Percentiles rank a stretch among this genome's conserved stretches.
phyloP scores from a whole-genome alignment of 805 yeast genomes.

The Starmerella kuoi region DNA sequence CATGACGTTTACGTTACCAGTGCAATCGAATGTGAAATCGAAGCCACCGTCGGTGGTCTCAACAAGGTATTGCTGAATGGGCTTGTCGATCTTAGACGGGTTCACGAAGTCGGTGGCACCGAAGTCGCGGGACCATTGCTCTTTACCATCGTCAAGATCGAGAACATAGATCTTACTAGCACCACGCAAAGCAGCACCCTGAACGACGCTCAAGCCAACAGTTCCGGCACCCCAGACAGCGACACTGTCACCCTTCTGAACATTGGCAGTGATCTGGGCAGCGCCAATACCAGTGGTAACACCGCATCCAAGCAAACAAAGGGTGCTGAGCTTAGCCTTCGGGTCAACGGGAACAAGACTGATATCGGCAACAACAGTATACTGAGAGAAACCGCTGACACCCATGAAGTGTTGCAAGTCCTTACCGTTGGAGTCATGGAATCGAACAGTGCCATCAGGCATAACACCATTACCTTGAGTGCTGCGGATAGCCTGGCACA shows the following conservation, averaged over 20 bases:
- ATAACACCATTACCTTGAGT: constrained; percentile 97
- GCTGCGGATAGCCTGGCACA: constrained; percentile 89
- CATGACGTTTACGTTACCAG: constrained; percentile 94
- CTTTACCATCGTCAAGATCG: constrained; percentile 75
- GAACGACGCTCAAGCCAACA: constrained; percentile 91
- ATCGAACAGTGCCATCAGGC: constrained; percentile 97
- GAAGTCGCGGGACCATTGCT: constrained; percentile 73
- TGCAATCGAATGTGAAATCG: constrained; percentile 93
- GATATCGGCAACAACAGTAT: constrained; percentile 95
- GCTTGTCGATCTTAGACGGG: constrained; percentile 54
- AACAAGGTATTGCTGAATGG: constrained; percentile 60
- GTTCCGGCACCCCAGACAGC: constrained; percentile 98
- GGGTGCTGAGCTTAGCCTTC: constrained; percentile 69
- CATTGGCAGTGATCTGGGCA: constrained; percentile 85
- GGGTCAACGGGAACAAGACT: constrained; percentile 87
- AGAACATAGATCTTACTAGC: constrained; percentile 71
- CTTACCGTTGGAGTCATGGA: constrained; percentile 58
- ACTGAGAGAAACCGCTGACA: constrained; percentile 90
- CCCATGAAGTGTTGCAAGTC: constrained; percentile 91
- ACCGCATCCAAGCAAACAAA: constrained; percentile 95
- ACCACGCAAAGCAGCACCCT: constrained; percentile 77
- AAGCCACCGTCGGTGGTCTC: constrained; percentile 95
- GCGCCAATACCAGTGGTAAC: constrained; percentile 98
- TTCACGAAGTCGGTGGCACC: constrained; percentile 94
- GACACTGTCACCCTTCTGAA: constrained; percentile 80